phyloP scores from a whole-genome alignment of 179 eudicot species.

The Actinidia chinensis region DNA sequence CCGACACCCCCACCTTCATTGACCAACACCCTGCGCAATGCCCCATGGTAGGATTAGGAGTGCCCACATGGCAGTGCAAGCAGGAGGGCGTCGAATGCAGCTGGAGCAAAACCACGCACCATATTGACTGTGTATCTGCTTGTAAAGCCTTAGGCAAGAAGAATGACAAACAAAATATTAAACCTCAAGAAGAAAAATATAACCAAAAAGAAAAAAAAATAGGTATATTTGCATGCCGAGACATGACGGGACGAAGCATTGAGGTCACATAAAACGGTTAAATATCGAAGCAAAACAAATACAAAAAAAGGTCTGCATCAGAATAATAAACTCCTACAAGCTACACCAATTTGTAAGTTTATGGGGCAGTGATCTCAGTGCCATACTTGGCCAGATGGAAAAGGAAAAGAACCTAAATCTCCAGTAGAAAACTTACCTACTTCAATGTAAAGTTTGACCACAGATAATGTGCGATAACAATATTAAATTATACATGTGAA shows the following conservation, averaged over 20 bases:
- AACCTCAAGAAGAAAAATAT: neutral
- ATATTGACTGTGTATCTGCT: slow-evolving; percentile 90
- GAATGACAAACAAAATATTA: neutral
- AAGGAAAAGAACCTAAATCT: neutral
- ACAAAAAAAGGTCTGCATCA: slow-evolving; percentile 10
- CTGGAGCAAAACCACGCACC: slow-evolving; percentile 83
- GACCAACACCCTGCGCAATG: slow-evolving; percentile 34
- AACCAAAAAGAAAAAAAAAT: too few relatives aligned
- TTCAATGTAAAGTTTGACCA: too few relatives aligned
- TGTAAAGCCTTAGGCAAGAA: slow-evolving; percentile 53
- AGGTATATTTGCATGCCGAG: neutral
- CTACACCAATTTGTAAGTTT: neutral
- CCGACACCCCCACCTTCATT: slow-evolving; percentile 52
- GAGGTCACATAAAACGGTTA: neutral
- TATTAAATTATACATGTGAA: neutral
- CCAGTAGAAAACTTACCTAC: neutral
- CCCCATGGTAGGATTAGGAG: slow-evolving; percentile 42
- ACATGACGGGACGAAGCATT: neutral
- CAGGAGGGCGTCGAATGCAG: slow-evolving; percentile 43
- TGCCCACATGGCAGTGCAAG: slow-evolving; percentile 39
- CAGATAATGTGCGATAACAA: neutral
- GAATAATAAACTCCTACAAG: neutral
- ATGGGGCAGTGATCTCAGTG: neutral
- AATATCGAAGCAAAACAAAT: too few relatives aligned
- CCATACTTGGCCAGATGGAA: neutral